phyloP scores from a whole-genome alignment of 2,329 filamentous ascomycete species.

The Aschersonia sp. region DNA sequence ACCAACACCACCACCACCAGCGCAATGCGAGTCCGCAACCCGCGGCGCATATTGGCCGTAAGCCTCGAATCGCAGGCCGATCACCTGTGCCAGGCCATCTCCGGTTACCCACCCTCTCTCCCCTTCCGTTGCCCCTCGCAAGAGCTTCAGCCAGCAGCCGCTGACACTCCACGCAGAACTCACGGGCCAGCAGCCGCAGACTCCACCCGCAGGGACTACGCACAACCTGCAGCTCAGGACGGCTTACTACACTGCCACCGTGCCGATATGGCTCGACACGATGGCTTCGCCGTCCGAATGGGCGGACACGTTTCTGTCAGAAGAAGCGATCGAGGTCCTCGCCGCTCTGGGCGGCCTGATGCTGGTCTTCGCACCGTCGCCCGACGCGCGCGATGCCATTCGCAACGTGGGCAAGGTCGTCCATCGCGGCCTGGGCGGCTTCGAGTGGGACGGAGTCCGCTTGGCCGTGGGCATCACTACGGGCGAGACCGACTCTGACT shows the following conservation, averaged over 20 bases:
- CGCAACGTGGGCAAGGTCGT: constrained; percentile 39
- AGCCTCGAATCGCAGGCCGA: constrained; percentile 30
- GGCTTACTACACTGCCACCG: constrained; percentile 42
- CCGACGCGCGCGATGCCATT: constrained; percentile 24
- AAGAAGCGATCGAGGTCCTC: constrained; percentile 49
- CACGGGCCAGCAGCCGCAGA: constrained; percentile 29
- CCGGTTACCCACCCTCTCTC: constrained; percentile 25
- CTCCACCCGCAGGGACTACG: constrained; percentile 40
- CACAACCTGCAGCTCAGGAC: constrained; percentile 42
- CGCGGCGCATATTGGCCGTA: constrained; percentile 41
- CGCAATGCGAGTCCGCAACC: constrained; percentile 18
- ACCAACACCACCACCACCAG: too few species aligned
- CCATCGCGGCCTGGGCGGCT: constrained; percentile 41
- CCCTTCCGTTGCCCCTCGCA: not conserved
- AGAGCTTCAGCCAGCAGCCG: not conserved
- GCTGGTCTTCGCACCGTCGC: constrained; percentile 18
- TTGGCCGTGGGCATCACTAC: constrained; percentile 46
- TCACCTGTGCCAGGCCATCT: constrained; percentile 34
- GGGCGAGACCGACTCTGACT: constrained; percentile 8
- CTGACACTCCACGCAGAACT: constrained; percentile 25
- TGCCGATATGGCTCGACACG: constrained; percentile 56
- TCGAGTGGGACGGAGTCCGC: constrained; percentile 49
- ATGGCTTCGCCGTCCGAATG: constrained; percentile 36
- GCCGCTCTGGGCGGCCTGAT: constrained; percentile 45
- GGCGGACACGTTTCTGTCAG: constrained; percentile 42